Percentiles rank a stretch among this genome's conserved stretches.
These are phyloP conservation scores for Pichia sp. DNA, from an alignment of 1,139 yeast species.

Conservation along the genomic window DNA sequence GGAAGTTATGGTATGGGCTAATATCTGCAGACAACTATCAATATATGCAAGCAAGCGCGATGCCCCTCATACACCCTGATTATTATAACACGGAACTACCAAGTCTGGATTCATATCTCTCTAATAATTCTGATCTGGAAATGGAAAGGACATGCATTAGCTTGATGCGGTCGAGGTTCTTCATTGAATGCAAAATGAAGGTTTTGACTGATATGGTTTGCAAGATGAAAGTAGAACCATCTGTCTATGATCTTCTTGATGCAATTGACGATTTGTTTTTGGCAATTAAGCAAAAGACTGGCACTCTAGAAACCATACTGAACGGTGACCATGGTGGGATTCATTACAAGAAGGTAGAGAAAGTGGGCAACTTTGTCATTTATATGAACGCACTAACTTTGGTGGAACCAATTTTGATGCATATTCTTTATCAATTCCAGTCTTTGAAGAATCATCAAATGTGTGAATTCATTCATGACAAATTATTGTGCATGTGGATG, in stretches of 20 bases:
- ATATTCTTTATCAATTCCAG: slow-evolving; percentile 20
- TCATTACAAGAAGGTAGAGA: slow-evolving; percentile 17
- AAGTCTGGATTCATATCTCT: slow-evolving; percentile 11
- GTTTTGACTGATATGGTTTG: slow-evolving; percentile 16
- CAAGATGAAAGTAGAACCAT: slow-evolving; percentile 18
- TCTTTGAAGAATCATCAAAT: slow-evolving; percentile 15
- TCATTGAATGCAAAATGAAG: slow-evolving; percentile 14
- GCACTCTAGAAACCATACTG: slow-evolving; percentile 14
- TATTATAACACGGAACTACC: slow-evolving; percentile 37
- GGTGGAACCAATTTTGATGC: slow-evolving; percentile 23
- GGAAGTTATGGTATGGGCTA: slow-evolving; percentile 49
- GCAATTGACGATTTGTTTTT: slow-evolving; percentile 14
- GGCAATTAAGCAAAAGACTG: slow-evolving; percentile 12
- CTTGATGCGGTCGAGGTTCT: slow-evolving; percentile 10
- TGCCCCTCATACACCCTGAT: slow-evolving; percentile 29
- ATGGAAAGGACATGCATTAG: slow-evolving; percentile 22
- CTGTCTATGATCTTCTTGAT: slow-evolving; percentile 9
- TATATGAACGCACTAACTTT: slow-evolving; percentile 19
- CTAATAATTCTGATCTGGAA: slow-evolving; percentile 19
- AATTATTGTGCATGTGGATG: slow-evolving; percentile 14
- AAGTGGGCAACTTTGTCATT: slow-evolving; percentile 14
- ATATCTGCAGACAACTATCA: slow-evolving; percentile 20
- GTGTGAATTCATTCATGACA: slow-evolving; percentile 14
- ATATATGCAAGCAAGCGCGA: slow-evolving; percentile 36
- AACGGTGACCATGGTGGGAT: slow-evolving; percentile 14